These are phyloP conservation scores for Malassezia caprae DNA, from an alignment of 1,284 basidiomycete genomes.

Conservation along the genomic window DNA sequence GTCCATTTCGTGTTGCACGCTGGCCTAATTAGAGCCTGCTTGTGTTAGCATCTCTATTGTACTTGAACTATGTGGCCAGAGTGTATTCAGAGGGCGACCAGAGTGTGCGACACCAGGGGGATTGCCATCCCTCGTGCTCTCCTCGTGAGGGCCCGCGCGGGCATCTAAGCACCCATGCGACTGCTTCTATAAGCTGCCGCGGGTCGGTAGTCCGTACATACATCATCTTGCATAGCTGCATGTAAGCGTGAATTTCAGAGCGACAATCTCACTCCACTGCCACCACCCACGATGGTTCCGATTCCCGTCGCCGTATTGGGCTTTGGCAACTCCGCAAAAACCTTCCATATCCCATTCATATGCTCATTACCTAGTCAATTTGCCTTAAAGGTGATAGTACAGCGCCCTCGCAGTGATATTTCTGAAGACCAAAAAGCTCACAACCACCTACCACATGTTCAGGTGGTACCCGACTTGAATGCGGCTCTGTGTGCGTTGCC, in stretches of 20 bases:
- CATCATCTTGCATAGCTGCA: neutral
- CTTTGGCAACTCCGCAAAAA: constrained; percentile 36
- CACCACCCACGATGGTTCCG: constrained; percentile 10
- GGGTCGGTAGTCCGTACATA: constrained; percentile 20
- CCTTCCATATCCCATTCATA: constrained; percentile 43
- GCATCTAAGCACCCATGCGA: constrained; percentile 19
- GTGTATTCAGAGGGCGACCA: constrained; percentile 18
- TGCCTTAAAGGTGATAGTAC: constrained; percentile 36
- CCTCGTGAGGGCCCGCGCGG: constrained; percentile 13
- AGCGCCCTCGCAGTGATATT: constrained; percentile 25
- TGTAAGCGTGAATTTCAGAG: neutral
- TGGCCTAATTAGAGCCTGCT: neutral
- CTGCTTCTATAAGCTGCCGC: constrained; percentile 1
- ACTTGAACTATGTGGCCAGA: neutral
- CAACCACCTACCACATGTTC: constrained; percentile 26
- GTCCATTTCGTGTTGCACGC: constrained; percentile 20
- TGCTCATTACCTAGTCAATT: constrained; percentile 31
- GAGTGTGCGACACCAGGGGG: constrained; percentile 19
- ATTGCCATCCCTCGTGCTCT: constrained; percentile 17
- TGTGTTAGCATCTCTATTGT: neutral
- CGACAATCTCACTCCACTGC: neutral
- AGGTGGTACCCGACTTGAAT: constrained; percentile 29
- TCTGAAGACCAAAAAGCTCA: constrained; percentile 24
- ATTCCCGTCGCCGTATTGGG: constrained; percentile 40
- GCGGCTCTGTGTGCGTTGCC: constrained; percentile 33